Base-by-base conservation (phyloP, 1,139 yeast species). In the Kodamaea plutei region DNA sequence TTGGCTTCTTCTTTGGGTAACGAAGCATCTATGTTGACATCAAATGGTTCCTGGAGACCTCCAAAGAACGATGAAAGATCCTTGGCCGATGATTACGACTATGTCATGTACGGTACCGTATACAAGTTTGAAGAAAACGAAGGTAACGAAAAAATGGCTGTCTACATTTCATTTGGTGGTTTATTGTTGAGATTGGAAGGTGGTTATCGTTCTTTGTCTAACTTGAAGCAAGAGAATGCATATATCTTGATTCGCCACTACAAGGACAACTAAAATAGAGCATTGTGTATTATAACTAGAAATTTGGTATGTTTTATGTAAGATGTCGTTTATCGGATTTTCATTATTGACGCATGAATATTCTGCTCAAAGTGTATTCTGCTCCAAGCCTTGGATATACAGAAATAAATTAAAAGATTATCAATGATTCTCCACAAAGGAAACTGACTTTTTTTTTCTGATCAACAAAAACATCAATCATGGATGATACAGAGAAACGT, bases 41-140 rank as follows among this genome's bases (percentile, higher is more conserved):
- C 81, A 27, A 76, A 77, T 42, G 81, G 85, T 21, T 79, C 87
- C 11, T 91, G 97, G 97, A 80, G 96, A 64, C 89, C 91, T 3
- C 94, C 96, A 25, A 84, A 76, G 57, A 73, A 83, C 9, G 84
- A 80, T 37, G 96, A 88, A 46, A 73, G 82, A 48, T 76, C 93
- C 2, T 70, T 91, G 52, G 96, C 96, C 38, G 97, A 91, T 54
- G 97, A 91, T 53, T 91, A 88, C 62, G 98, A 93, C 56, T 93
- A 93, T 50, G 97, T 91, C 47, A 91, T 91, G 97, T 82, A 89
- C 58, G 99, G 99, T 37, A 89, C 96, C 10, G 95, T 93, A 29
- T 93, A 93, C 69, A 88, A 91, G 58, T 91, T 93, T 54, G 96
- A 91, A 56, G 98, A 91, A 61, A 79, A 82, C 42, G 65, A 74